These are phyloP conservation scores for Nannizziopsis arthrosporioides DNA, from an alignment of 2,329 filamentous ascomycete genomes.

Conservation along the genomic window DNA sequence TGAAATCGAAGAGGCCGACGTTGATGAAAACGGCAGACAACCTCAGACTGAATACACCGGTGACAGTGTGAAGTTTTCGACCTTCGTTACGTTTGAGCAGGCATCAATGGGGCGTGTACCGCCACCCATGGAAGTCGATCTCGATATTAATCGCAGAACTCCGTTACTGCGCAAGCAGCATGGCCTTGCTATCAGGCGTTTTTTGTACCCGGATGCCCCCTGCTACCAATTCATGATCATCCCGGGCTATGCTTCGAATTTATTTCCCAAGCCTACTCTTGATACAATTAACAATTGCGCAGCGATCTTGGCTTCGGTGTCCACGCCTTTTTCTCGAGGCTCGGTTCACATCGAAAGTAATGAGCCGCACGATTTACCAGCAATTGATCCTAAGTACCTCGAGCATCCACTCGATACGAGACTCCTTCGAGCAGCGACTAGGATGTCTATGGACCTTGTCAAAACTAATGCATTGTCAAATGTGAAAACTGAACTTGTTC, in stretches of 20 bases:
- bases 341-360: constrained; percentile 4
- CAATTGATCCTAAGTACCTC: not conserved
- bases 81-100: constrained; percentile 3
- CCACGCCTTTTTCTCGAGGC: constrained; percentile 5
- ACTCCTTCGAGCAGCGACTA: constrained; percentile 4
- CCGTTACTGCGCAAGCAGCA: constrained; percentile 8
- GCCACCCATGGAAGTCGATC: not conserved
- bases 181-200: constrained; percentile 1
- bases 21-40: not conserved
- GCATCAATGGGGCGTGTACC: constrained; percentile 2
- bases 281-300: not conserved
- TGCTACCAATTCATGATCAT: constrained; percentile 2
- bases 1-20: not conserved
- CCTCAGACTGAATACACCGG: not conserved
- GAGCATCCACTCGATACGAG: constrained; percentile 5
- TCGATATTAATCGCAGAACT: not conserved
- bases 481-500: not conserved
- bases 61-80: not conserved
- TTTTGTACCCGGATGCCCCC: not conserved
- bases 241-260: not conserved
- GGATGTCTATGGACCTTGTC: not conserved
- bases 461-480: not conserved
- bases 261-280: not conserved
- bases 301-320: not conserved
- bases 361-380: not conserved